Evolutionary conservation across 2,329 filamentous ascomycete genomes (phyloP), one percentile per base, ranked within the genome.

Genomic region (Fusarium sp.): DNA sequence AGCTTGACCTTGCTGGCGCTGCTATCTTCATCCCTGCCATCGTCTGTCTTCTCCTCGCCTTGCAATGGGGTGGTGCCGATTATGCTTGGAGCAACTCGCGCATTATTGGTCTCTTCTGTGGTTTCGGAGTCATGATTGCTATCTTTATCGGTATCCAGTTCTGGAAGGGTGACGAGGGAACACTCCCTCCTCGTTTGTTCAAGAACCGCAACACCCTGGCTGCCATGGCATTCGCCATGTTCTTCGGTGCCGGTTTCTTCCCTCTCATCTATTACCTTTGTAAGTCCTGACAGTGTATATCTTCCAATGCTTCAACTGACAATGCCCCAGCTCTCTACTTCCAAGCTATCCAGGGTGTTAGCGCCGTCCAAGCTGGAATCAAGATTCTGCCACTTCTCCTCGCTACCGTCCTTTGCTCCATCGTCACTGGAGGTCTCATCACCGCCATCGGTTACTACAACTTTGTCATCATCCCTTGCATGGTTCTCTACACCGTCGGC

Each of bases 61-160:
- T 89, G 40, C 84, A 89, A 70, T 89, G 85, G 83, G 87, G 86
- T 16, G 87, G 87, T 11, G 79, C 82, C 41, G 75, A 83, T 25
- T 84, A 85, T 57, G 53, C 86, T 6, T 90, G 87, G 87, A 79
- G 75, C 60, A 81, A 80, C 76, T 76, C 81, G 14, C 79, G 77
- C 25, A 80, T 88, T 52, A 84, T 88, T 40, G 85, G 84, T 3
- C 77, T 88, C 22, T 83, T 89, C 57, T 79, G 83, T 11, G 83
- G 84, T 6, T 82, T 82, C n/a, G 85, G 75, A 2, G 75, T 81
- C 22, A 81, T 88, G 75, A 76, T 81, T 18, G 58, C 75, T 58
- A 67, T 84, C 29, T 90, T 90, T 65, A 68, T 84, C 41, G 80
- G 74, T 53, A 77, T 86, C 13, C 83, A 86, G 72, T 61, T 83